Base-by-base conservation (phyloP, 331 rosid species). In the Quercus tomentella region DNA sequence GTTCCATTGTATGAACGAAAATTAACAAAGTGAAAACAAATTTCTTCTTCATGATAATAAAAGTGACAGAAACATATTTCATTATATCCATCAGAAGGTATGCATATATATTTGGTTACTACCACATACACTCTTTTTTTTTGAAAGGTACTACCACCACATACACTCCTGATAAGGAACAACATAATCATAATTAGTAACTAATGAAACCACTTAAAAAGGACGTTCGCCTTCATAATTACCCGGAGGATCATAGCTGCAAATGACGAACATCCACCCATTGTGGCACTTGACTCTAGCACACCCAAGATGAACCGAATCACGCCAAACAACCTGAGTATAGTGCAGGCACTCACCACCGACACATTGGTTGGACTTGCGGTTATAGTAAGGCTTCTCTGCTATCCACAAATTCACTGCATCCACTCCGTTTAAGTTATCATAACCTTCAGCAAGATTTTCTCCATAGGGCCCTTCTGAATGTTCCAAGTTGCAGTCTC, bases 231-330 rank as follows among this genome's bases (percentile, higher is more conserved):
- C 87, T 2, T 17, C 56, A 58, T 75, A 74, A 23, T 87, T 82
- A 5, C 88, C 88, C 0, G 83, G 87, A 4, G 88, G 85, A 75
- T 84, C 83, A n/a, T 87, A 87, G 81, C 72, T 79, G 21, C 90
- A 87, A 16, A 82, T 69, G n/a, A 84, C 79, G 22, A 87, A 87
- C 35, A 71, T 63, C 84, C 85, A 77, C 0, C 77, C 74, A 71
- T 74, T 74, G 49, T 31, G 52, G 61, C 90, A 87, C 68, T 58
- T 79, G 20, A 75, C 83, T 5, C 79, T 82, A 1, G 88, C 88
- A 60, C 90, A 87, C 7, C 90, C 90, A 7, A 82, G 43, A 31
- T 77, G 76, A 2, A 55, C 51, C 0, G 87, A 79, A 12, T 62
- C 54, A 1, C 76, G 55, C 88, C 88, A 84, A 26, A 87, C 83